Evolutionary conservation across 2,329 filamentous ascomycete genomes (phyloP), one percentile per base, ranked within the genome.

Genomic region (Aspergillus fischeri): DNA sequence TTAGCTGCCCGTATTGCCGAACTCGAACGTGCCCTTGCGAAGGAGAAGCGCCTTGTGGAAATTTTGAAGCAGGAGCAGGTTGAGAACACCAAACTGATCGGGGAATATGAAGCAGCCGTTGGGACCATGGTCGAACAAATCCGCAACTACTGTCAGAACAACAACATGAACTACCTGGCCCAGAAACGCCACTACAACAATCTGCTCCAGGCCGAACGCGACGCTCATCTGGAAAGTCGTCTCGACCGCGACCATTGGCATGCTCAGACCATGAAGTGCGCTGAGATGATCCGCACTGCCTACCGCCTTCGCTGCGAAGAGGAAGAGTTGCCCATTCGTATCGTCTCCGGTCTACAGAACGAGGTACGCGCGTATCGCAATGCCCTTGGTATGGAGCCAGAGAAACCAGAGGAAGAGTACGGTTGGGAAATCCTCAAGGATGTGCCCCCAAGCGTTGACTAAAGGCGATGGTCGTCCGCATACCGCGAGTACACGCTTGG

Each of bases 231-330:
- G 24, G 68, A 77, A 48, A 77, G 77, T 59, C 76, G 79, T n/a
- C 65, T 80, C 9, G 78, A 80, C 56, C 74, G 77, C 7, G 78
- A 80, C 58, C 72, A 80, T 59, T 80, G 77, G 78, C 77, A 80
- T 57, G 70, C 75, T 6, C 74, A 79, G 64, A 75, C 77, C 17
- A 71, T 80, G 68, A 75, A 74, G 57, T 75, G 77, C 53, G 74
- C 77, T 9, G 77, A 79, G 62, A 79, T 80, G 76, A 76, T 81
- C 44, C 73, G 79, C 7, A 78, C 73, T 11, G 78, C 78, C 3
- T 75, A 78, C 59, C 73, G 74, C 28, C 64, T 80, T n/a, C 74
- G 78, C 20, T 78, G 73, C 41, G 77, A 80, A 53, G 79, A 80
- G 62, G 79, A 80, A 49, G 73, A 75, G 21, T 58, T 74, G 20